Percentiles rank a stretch among this genome's conserved stretches.
Conservation (phyloP, 1,284 basidiomycete species). For the Fomitopsis schrenkii region DNA sequence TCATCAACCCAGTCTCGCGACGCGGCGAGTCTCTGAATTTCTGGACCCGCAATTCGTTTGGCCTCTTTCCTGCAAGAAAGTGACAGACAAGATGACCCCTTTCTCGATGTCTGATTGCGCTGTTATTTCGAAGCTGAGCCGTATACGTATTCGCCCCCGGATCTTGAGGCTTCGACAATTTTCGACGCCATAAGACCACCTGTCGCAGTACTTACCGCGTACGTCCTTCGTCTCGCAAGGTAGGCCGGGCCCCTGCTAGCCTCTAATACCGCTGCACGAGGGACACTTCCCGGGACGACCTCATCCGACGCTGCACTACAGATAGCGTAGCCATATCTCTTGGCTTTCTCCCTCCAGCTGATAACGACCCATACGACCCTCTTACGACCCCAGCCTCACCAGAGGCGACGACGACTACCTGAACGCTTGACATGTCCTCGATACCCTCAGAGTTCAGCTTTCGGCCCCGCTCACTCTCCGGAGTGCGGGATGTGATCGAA, state of each 20-base stretch:
- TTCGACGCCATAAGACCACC: background rate
- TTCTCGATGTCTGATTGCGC: background rate
- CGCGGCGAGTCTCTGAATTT: background rate
- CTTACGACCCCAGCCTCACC: background rate
- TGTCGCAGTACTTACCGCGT: background rate
- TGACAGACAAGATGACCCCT: background rate
- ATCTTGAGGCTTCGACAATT: background rate
- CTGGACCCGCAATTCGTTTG: background rate
- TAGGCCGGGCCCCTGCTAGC: background rate
- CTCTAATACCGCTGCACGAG: background rate
- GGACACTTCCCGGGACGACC: background rate
- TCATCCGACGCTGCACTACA: background rate
- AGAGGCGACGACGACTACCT: background rate
- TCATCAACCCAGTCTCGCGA: background rate
- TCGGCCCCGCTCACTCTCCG: slow-evolving; percentile 45
- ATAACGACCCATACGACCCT: background rate
- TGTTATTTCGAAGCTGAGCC: background rate
- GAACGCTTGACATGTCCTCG: slow-evolving; percentile 32
- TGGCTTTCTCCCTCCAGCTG: background rate
- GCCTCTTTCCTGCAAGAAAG: background rate
- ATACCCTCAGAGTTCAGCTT: slow-evolving; percentile 41
- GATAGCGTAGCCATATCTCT: background rate
- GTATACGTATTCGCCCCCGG: background rate
- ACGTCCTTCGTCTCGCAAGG: background rate
- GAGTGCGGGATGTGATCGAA: slow-evolving; percentile 48